Conservation (phyloP, 1,284 basidiomycete species). For the Fomitiporia mediterranea region DNA sequence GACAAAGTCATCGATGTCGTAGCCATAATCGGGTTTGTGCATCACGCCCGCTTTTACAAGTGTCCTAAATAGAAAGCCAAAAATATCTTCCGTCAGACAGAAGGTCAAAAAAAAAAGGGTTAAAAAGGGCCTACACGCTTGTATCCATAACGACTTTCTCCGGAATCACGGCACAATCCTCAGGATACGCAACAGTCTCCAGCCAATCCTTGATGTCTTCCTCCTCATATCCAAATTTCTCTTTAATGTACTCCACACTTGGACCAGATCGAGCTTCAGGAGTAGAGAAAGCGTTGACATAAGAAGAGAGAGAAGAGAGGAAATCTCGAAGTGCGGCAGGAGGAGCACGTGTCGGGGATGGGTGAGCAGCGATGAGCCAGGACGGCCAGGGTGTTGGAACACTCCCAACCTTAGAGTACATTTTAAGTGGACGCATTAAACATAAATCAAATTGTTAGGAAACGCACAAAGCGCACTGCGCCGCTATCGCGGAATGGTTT, state of each 20-base stretch:
- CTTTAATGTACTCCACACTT: slow-evolving; percentile 72
- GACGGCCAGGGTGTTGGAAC: slow-evolving; percentile 96
- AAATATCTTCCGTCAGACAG: slow-evolving; percentile 10
- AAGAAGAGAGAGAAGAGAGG: slow-evolving; percentile 56
- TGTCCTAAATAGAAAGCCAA: slow-evolving; percentile 39
- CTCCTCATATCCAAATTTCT: slow-evolving; percentile 76
- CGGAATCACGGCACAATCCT: slow-evolving; percentile 60
- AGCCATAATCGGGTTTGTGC: slow-evolving; percentile 51
- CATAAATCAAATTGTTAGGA: not conserved
- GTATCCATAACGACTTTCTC: slow-evolving; percentile 64
- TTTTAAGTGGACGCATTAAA: not conserved
- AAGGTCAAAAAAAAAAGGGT: not conserved
- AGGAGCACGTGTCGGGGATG: slow-evolving; percentile 49
- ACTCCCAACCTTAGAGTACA: slow-evolving; percentile 61
- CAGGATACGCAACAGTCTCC: slow-evolving; percentile 71
- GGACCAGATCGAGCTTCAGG: slow-evolving; percentile 50
- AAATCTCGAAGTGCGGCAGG: slow-evolving; percentile 53
- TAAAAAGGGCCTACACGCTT: slow-evolving; percentile 58
- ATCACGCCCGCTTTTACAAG: slow-evolving; percentile 76
- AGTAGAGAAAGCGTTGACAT: slow-evolving; percentile 69
- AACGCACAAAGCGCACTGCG: slow-evolving; percentile 76
- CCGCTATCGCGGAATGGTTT: slow-evolving; percentile 87
- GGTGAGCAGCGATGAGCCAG: slow-evolving; percentile 88
- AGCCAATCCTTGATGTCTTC: slow-evolving; percentile 83
- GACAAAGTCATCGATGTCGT: slow-evolving; percentile 58